Evolutionary conservation across 495 filamentous ascomycete genomes (phyloP), one percentile per base, ranked within the genome.

Genomic region (Monascus purpureus): DNA sequence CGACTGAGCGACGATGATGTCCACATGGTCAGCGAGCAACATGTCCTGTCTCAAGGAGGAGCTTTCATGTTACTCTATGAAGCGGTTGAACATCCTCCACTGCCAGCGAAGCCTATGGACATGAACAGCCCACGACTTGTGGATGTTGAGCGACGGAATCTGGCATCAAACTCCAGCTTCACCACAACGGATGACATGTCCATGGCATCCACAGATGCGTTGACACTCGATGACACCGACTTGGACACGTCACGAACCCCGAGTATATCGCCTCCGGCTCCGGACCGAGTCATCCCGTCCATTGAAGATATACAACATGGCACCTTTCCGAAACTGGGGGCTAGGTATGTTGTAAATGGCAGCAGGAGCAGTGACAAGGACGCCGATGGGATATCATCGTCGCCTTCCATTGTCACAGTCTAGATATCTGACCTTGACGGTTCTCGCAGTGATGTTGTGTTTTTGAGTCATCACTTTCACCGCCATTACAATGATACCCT

Each of bases 41-140:
- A 65, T 19, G 87, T 90, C 0, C 65, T 93, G 32, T 61, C 55
- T 1, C 82, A 88, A 43, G 72, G 75, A n/a, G 85, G 80, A 9
- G 88, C 80, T 1, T 96, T 95, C 45, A 95, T 97, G 88, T 65
- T 96, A 6, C 95, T 97, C 55, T 97, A 96, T 45, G 90, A 97
- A 46, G 48, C 50, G 6, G 34, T 62, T 8, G 50, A 55, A 7
- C 14, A 32, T 13, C 13, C 12, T 6, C 28, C 23, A 2, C 1
- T 22, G 14, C 25, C 28, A 3, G 15, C 7, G 4, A 12, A n/a
- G 5, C 17, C 17, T 13, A 26, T 18, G n/a, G 25, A 29, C 28
- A 8, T 24, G 2, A 13, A 25, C 2, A 20, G 31, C 6, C 14
- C 33, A 17, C 22, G 38, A 4, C 26, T 40, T 6, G 23, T 31